A percentile compares a stretch with the other conserved stretches of the same genome.
phyloP scores from a whole-genome alignment of 2,329 filamentous ascomycete genomes.

The Cladobotryum mycophilum region DNA sequence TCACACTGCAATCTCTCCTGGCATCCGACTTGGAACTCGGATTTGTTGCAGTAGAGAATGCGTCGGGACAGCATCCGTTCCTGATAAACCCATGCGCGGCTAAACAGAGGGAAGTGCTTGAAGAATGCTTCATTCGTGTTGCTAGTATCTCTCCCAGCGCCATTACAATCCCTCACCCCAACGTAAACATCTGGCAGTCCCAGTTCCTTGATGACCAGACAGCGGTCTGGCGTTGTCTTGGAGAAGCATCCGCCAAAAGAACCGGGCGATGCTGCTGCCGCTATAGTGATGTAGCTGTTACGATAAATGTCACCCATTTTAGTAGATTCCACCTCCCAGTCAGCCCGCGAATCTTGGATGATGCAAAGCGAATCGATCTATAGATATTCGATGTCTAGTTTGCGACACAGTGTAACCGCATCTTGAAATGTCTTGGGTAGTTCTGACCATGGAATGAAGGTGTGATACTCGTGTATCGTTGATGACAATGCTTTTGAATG shows the following conservation, averaged over 20 bases:
- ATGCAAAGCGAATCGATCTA: conserved; percentile 10
- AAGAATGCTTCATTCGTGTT: no score
- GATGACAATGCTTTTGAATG: no score
- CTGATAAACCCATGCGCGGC: not conserved
- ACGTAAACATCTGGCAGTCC: no score
- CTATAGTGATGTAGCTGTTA: not conserved
- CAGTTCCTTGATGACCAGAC: no score
- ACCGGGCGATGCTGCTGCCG: not conserved
- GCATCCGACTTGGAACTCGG: no score
- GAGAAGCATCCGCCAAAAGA: not conserved
- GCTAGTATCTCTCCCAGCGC: no score
- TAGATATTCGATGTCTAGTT: conserved; percentile 1
- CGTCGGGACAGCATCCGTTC: not conserved
- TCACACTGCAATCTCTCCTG: no score
- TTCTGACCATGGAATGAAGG: no score
- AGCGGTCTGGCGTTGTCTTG: not conserved
- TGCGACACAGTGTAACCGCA: not conserved
- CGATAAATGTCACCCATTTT: conserved; percentile 3
- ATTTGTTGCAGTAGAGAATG: not conserved
- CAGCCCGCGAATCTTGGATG: not conserved
- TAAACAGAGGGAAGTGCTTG: no score
- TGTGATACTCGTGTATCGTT: no score
- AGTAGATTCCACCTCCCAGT: conserved; percentile 4
- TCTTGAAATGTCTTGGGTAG: not conserved
- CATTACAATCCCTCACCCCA: no score